Evolutionary conservation across 1,284 basidiomycete species (phyloP), one percentile per base, ranked within the genome.

Genomic region (Sanguinoderma infundibulare): DNA sequence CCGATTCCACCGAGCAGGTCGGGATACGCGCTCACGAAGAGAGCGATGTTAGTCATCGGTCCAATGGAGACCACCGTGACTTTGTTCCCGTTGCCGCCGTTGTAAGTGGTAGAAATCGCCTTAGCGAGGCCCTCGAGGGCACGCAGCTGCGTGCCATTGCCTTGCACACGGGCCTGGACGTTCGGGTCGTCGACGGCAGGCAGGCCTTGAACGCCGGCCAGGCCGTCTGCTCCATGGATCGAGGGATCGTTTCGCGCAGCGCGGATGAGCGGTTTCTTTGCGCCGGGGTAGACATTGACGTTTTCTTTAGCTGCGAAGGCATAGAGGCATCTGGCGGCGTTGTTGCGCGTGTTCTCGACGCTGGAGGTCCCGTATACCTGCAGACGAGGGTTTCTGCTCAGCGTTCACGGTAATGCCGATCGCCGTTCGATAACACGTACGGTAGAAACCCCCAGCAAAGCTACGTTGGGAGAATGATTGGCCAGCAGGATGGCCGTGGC

Each of bases 21-120:
- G 0, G 90, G 85, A 73, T 90, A 90, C 1, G 86, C 83, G 61
- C 83, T 83, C 20, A 90, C 80, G 70, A 95, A 93, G 2, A 94
- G 76, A 0, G 91, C 93, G 38, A 92, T 80, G 67, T 95, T 95
- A n/a, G 93, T 95, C 85, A 92, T 86, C 3, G 92, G 89, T 0
- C 93, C 93, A 5, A 83, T 87, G 0, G 92, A 91, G 1, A 93
- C 81, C 4, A 95, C 69, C 2, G 84, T 83, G 5, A 90, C 81
- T 72, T 89, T 84, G 38, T 74, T 67, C 0, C 87, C 88, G 3
- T 69, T 62, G 1, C 87, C 86, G 14, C 75, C 74, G 8, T 83
- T 79, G 86, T 86, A 89, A 0, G 77, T 77, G 3, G 79, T 69
- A 58, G 75, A 81, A 56, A 94, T 77, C 2, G 83, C 79, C n/a